Percentiles rank a stretch among this genome's conserved stretches.
Conservation (phyloP, 1,139 yeast species). For the Suhomyces ambrosiae region DNA sequence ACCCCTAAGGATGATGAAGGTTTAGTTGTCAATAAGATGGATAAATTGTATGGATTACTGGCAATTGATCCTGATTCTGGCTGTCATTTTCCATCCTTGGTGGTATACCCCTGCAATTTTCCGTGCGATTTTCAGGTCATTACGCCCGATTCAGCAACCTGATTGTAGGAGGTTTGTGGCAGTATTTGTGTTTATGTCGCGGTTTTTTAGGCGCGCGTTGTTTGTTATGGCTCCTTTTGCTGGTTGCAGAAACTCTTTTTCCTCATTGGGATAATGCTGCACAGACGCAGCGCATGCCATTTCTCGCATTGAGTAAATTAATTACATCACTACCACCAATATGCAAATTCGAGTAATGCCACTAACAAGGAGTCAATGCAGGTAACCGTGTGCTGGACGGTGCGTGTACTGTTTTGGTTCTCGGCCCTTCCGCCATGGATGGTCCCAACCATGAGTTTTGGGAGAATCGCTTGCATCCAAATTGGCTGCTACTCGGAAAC, state of each 20-base stretch:
- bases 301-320: constrained; percentile 10
- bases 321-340: constrained; percentile 2
- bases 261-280: constrained; percentile 11
- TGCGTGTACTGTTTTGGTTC: too few relatives aligned
- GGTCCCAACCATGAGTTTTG: too few relatives aligned
- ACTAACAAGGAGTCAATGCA: too few relatives aligned
- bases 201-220: constrained; percentile 10
- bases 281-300: constrained; percentile 7
- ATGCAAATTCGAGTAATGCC: not conserved
- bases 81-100: too few relatives aligned
- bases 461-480: too few relatives aligned
- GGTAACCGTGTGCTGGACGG: too few relatives aligned
- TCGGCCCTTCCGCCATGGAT: too few relatives aligned
- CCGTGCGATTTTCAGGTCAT: constrained; percentile 11
- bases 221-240: constrained; percentile 11
- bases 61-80: too few relatives aligned
- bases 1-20: too few relatives aligned
- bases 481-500: too few relatives aligned
- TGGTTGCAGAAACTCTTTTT: constrained; percentile 13
- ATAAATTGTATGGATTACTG: too few relatives aligned
- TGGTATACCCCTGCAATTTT: constrained; percentile 10
- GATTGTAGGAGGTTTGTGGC: constrained; percentile 12
- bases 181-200: constrained; percentile 13
- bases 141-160: constrained; percentile 12
- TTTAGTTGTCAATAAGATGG: too few relatives aligned